Conservation (phyloP, 2,329 filamentous ascomycete species). For the Arthrocladium fulminans region DNA sequence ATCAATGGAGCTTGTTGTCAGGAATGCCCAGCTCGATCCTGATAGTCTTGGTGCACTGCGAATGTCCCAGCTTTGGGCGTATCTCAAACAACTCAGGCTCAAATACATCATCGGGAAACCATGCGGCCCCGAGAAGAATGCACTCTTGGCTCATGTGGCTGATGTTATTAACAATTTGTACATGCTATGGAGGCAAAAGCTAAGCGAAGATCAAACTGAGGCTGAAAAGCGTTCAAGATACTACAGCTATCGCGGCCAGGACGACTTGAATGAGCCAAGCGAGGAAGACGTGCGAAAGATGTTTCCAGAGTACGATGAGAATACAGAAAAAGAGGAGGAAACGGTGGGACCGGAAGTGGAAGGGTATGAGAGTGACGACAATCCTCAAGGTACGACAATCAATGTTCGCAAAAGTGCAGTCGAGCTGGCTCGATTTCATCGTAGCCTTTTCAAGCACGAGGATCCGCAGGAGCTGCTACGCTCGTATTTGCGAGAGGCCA, state of each 20-base stretch:
- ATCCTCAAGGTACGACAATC: constrained; percentile 23
- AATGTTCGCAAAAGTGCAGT: constrained; percentile 50
- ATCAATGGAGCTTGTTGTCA: neutral
- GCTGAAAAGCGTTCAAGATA: constrained; percentile 65
- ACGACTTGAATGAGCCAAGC: constrained; percentile 66
- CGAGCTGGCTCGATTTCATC: constrained; percentile 53
- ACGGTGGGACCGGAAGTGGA: constrained; percentile 14
- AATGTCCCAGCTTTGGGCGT: neutral
- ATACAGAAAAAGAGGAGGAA: constrained; percentile 8
- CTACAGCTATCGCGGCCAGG: constrained; percentile 73
- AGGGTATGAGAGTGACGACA: constrained; percentile 23
- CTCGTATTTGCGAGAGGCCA: constrained; percentile 23
- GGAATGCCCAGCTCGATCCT: neutral
- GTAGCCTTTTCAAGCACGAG: constrained; percentile 32
- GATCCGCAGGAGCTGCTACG: constrained; percentile 26
- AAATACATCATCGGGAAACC: neutral
- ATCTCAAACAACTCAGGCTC: neutral
- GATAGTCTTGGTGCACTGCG: neutral
- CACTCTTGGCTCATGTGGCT: constrained; percentile 8
- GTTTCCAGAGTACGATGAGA: constrained; percentile 64
- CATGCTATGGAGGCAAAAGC: constrained; percentile 66
- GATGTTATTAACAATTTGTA: constrained; percentile 59
- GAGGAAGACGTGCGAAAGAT: constrained; percentile 67
- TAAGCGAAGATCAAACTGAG: constrained; percentile 66
- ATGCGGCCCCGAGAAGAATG: neutral